A percentile compares a stretch with the other conserved stretches of the same genome.
Evolutionary conservation across 805 yeast genomes (phyloP).

Genomic region (Candida vartiovaarae): DNA sequence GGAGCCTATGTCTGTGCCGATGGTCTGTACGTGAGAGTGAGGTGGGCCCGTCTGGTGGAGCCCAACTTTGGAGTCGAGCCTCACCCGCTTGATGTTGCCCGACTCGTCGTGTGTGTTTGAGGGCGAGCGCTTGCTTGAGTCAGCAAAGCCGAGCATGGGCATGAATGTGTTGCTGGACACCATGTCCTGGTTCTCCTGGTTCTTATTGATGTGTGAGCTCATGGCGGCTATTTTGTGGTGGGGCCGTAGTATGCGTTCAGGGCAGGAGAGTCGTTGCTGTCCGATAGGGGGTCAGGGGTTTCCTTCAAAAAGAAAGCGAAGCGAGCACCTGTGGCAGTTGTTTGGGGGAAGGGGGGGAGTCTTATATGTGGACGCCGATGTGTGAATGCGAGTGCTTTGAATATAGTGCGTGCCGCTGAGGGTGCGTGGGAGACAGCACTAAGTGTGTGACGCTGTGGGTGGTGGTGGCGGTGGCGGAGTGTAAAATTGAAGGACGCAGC

Average conservation of each 20-base stretch:
- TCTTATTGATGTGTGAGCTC: slow-evolving; percentile 33
- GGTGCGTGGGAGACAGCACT: too few species aligned
- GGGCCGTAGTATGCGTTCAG: not conserved
- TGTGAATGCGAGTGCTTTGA: too few species aligned
- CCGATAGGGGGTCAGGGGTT: too few species aligned
- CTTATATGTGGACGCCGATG: too few species aligned
- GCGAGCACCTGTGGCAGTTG: too few species aligned
- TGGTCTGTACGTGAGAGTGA: slow-evolving; percentile 1
- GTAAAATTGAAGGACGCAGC: too few species aligned
- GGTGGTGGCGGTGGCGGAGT: too few species aligned
- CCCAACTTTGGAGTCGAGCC: slow-evolving; percentile 19
- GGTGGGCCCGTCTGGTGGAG: slow-evolving; percentile 6
- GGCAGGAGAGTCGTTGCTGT: not conserved
- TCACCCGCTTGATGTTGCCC: slow-evolving; percentile 26
- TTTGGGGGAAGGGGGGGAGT: too few species aligned
- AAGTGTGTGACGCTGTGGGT: too few species aligned
- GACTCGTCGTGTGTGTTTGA: slow-evolving; percentile 16
- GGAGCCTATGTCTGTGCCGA: slow-evolving; percentile 5
- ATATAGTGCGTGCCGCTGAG: too few species aligned
- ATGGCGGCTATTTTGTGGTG: slow-evolving; percentile 12
- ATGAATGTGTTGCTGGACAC: slow-evolving; percentile 27
- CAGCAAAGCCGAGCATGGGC: slow-evolving; percentile 21
- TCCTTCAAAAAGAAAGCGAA: too few species aligned
- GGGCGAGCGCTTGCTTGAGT: slow-evolving; percentile 12
- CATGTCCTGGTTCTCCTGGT: slow-evolving; percentile 29